phyloP scores from a whole-genome alignment of 345 rosid species.

The Dimocarpus longan region DNA sequence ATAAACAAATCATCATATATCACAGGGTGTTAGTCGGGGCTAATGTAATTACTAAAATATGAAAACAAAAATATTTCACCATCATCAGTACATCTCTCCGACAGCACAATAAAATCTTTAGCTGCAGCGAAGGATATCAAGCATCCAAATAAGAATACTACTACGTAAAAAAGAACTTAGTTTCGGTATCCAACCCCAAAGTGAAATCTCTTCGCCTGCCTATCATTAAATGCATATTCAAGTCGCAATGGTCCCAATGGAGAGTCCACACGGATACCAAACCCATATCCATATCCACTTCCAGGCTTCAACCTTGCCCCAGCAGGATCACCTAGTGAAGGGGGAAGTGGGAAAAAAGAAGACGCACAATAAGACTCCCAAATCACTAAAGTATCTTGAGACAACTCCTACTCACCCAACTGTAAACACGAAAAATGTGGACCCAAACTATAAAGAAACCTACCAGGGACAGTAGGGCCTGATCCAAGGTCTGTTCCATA shows the following conservation, averaged over 20 bases:
- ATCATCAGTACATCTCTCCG: background rate
- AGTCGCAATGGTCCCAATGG: slow-evolving; percentile 88
- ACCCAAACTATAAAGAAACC: slow-evolving; percentile 17
- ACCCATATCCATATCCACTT: slow-evolving; percentile 88
- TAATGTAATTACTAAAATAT: background rate
- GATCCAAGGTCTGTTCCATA: slow-evolving; percentile 93
- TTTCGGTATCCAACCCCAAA: slow-evolving; percentile 87
- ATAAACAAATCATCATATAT: background rate
- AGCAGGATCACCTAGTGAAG: slow-evolving; percentile 77
- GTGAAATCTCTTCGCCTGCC: slow-evolving; percentile 70
- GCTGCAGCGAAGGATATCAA: background rate
- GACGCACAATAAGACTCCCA: background rate
- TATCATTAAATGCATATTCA: slow-evolving; percentile 82
- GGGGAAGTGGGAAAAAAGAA: background rate
- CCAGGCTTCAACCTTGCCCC: slow-evolving; percentile 95
- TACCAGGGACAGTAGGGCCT: slow-evolving; percentile 82
- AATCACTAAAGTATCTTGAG: background rate
- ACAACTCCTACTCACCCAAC: background rate
- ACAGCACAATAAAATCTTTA: background rate
- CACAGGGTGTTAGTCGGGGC: background rate
- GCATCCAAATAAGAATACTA: background rate
- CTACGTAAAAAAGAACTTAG: slow-evolving; percentile 22
- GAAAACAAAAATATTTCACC: background rate
- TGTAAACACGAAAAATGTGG: background rate
- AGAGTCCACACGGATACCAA: slow-evolving; percentile 84